Base-by-base conservation (phyloP, 495 filamentous ascomycete species). In the Penicillium cosmopolitanum region DNA sequence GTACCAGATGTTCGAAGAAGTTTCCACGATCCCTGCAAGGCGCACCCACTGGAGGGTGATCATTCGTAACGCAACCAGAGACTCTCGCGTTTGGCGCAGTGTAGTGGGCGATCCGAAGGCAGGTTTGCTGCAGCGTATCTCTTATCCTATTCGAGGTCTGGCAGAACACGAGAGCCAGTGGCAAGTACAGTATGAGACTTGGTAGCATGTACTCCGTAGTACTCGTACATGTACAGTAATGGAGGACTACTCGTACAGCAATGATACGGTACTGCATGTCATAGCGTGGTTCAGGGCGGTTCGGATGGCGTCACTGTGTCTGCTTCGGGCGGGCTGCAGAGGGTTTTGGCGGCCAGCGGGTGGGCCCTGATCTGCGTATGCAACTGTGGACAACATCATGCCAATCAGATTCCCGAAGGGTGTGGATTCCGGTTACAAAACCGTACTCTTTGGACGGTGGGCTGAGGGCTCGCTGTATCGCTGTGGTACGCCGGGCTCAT, bases 301-400 rank as follows among this genome's bases (percentile, higher is more conserved):
- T 50, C 13, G 31, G 19, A 71, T 71, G 68, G 58, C 65, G 66
- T 71, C 68, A 71, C 57, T 51, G 61, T 65, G 56, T 61, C 68
- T 68, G 58, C 50, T 66, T 71, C 61, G 63, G 54, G 68, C 66
- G 61, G 61, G 11, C 58, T 69, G 68, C 68, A 71, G 68, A 62
- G 55, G 56, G 38, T 56, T 60, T 62, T 38, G 36, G 36, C 36
- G 12, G 54, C 58, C 55, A 53, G 55, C 56, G 48, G 50, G 61
- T 60, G 63, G 58, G 65, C 66, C 65, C 65, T 70, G 68, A 68
- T 68, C 66, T 64, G 60, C 65, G 50, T 38, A 55, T 62, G 62
- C 53, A 64, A 60, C 57, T 52, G 43, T 42, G 43, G 11, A 21
- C 36, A 23, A 10, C 10, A 21, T 13, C 35, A 9, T 9, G 33